phyloP scores from a whole-genome alignment of 1,284 basidiomycete genomes.

The Ustilago curta region DNA sequence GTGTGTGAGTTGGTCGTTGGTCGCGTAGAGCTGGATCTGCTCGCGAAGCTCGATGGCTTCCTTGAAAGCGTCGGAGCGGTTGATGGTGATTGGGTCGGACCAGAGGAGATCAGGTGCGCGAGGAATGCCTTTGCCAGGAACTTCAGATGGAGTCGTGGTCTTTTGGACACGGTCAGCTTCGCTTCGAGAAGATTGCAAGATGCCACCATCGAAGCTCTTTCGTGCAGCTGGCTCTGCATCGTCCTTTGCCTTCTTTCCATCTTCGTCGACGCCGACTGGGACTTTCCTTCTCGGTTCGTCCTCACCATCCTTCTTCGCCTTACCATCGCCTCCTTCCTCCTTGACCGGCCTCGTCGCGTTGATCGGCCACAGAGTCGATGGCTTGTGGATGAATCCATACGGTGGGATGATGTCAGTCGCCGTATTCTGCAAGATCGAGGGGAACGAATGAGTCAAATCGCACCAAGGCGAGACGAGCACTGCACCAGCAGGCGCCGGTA shows the following conservation, averaged over 20 bases:
- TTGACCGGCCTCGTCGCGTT: slow-evolving; percentile 28
- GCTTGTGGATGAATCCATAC: slow-evolving; percentile 68
- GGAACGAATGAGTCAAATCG: slow-evolving; percentile 94
- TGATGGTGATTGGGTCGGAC: slow-evolving; percentile 51
- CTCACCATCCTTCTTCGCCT: not conserved
- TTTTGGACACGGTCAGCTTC: not conserved
- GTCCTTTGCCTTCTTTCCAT: slow-evolving; percentile 4
- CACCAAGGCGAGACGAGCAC: slow-evolving; percentile 75
- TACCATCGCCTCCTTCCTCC: slow-evolving; percentile 7
- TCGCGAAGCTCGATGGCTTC: slow-evolving; percentile 48
- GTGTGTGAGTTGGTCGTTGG: slow-evolving; percentile 84
- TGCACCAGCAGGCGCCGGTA: slow-evolving; percentile 79
- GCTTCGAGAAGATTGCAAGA: not conserved
- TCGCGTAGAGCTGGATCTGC: slow-evolving; percentile 90
- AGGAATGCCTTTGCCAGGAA: slow-evolving; percentile 25
- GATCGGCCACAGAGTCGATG: slow-evolving; percentile 66
- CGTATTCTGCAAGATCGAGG: slow-evolving; percentile 86
- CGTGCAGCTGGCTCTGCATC: slow-evolving; percentile 30
- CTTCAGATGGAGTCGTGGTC: not conserved
- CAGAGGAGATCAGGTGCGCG: slow-evolving; percentile 48
- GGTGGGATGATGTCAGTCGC: slow-evolving; percentile 77
- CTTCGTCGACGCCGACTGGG: slow-evolving; percentile 31
- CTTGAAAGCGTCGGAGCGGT: slow-evolving; percentile 23
- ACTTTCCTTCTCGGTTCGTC: slow-evolving; percentile 31
- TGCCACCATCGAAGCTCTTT: slow-evolving; percentile 26